A percentile compares a stretch with the other conserved stretches of the same genome.
phyloP scores from a whole-genome alignment of 2,329 filamentous ascomycete species.

The Tolypocladium paradoxum region DNA sequence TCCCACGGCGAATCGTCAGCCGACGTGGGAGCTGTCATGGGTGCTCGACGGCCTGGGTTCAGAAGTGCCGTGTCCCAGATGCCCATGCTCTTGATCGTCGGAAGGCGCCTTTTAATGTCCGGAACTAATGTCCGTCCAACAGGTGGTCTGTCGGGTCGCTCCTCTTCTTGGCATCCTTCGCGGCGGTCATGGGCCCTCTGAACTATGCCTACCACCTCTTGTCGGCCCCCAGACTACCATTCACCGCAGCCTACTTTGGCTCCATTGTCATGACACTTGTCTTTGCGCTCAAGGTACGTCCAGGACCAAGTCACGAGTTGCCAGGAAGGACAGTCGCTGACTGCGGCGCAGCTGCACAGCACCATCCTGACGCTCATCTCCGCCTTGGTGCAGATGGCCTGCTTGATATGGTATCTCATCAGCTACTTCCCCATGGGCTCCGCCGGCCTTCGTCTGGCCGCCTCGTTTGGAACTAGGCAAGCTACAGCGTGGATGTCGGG shows the following conservation, averaged over 20 bases:
- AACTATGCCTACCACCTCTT: constrained; percentile 75
- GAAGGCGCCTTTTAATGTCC: background rate
- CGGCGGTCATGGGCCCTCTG: constrained; percentile 84
- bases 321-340: background rate
- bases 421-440: constrained; percentile 98
- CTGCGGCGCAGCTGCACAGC: constrained; percentile 56
- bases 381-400: constrained; percentile 71
- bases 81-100: constrained; percentile 2
- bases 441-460: constrained; percentile 74
- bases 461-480: constrained; percentile 73
- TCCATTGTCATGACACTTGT: constrained; percentile 84
- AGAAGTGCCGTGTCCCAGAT: constrained; percentile 1
- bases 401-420: constrained; percentile 84
- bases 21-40: background rate
- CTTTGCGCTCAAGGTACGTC: constrained; percentile 82
- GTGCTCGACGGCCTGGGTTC: background rate
- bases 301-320: background rate
- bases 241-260: constrained; percentile 90
- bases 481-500: constrained; percentile 83
- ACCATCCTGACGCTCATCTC: constrained; percentile 78
- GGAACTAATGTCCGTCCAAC: constrained; percentile 16
- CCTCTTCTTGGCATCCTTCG: constrained; percentile 86
- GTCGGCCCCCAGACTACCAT: constrained; percentile 76
- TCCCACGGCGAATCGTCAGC: background rate
- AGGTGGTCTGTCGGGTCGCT: constrained; percentile 93